These are phyloP conservation scores for Rhynchospora pubera DNA, from an alignment of 176 grass and related monocot species.

Conservation along the genomic window DNA sequence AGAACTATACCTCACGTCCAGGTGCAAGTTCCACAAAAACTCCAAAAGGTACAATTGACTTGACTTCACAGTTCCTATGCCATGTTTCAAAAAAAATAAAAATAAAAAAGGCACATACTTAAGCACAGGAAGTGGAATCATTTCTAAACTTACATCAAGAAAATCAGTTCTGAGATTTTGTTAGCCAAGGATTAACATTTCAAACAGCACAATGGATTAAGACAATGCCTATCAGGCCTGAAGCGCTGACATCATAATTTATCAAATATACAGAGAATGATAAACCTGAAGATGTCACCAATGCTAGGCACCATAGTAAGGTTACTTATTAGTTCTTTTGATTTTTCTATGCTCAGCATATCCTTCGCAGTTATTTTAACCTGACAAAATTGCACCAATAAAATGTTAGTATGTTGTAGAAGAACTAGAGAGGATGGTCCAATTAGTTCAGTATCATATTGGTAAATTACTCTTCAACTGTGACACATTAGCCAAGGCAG, in stretches of 20 bases:
- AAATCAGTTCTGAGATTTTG: background rate
- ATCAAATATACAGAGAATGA: constrained; percentile 12
- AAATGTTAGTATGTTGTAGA: constrained; percentile 16
- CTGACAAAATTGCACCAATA: constrained; percentile 44
- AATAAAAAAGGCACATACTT: background rate
- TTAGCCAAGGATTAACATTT: background rate
- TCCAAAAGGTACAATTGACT: constrained; percentile 78
- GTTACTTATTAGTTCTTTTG: constrained; percentile 79
- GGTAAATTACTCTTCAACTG: background rate
- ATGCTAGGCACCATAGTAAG: constrained; percentile 93
- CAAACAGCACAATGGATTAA: constrained; percentile 5
- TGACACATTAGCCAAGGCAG: background rate
- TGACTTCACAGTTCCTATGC: constrained; percentile 78
- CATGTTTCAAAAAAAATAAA: constrained; percentile 11
- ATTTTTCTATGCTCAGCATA: constrained; percentile 78
- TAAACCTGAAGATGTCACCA: constrained; percentile 84
- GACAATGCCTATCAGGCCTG: background rate
- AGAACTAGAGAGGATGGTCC: constrained; percentile 2
- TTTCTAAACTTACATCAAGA: background rate
- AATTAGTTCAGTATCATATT: background rate
- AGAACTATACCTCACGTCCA: constrained; percentile 59
- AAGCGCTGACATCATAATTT: background rate
- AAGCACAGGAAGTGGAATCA: background rate
- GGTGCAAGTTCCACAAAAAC: constrained; percentile 98
- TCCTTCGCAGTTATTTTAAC: constrained; percentile 87